Evolutionary conservation across 2,329 filamentous ascomycete genomes (phyloP).

Genomic region (Rasamsonia emersonii): DNA sequence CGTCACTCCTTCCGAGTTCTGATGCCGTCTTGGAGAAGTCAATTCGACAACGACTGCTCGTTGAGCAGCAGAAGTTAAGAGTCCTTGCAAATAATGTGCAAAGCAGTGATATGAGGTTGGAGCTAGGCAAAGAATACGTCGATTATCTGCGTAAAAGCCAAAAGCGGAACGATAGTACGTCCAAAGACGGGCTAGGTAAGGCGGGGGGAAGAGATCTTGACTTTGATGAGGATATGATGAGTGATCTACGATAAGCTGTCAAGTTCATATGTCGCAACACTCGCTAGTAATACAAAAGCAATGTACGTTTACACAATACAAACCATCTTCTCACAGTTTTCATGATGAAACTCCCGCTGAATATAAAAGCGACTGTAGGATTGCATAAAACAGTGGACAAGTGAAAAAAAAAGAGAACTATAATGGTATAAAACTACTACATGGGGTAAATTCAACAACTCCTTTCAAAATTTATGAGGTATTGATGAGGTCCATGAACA

Average conservation of each 20-base stretch:
- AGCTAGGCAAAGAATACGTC: constrained; percentile 51
- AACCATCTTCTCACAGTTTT: too few relatives aligned
- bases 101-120: constrained; percentile 47
- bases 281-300: too few relatives aligned
- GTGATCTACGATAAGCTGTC: constrained; percentile 18
- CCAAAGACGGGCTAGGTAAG: constrained; percentile 11
- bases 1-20: constrained; percentile 21
- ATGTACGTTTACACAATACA: too few relatives aligned
- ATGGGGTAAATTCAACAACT: too few relatives aligned
- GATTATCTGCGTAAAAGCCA: constrained; percentile 43
- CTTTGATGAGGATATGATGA: constrained; percentile 33
- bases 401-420: too few relatives aligned
- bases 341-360: too few relatives aligned
- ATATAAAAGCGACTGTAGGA: too few relatives aligned
- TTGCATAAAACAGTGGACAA: too few relatives aligned
- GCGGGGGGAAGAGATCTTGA: constrained; percentile 10
- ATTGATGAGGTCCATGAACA: too few relatives aligned
- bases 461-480: too few relatives aligned
- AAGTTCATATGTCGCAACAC: too few relatives aligned
- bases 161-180: constrained; percentile 21
- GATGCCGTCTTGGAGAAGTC: constrained; percentile 28
- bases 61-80: constrained; percentile 44
- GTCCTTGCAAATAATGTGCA: constrained; percentile 43
- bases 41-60: constrained; percentile 35
- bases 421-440: too few relatives aligned